A percentile compares a stretch with the other conserved stretches of the same genome.
Evolutionary conservation across 805 yeast species (phyloP).

Genomic region (Scheffersomyces lignosus): DNA sequence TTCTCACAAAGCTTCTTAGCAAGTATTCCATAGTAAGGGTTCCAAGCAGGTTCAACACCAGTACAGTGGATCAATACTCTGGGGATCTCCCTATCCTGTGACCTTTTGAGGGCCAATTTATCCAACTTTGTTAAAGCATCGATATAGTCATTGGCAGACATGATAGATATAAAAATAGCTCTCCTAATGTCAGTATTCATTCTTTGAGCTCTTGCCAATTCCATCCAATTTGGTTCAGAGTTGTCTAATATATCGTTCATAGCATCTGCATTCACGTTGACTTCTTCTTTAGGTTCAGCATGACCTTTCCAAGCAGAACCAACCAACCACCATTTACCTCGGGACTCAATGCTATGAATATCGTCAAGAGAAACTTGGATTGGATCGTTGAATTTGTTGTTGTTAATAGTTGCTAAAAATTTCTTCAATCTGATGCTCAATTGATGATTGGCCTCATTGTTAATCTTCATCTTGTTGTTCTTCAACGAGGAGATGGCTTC

Average conservation of each 20-base stretch:
- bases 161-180: conserved; percentile 88
- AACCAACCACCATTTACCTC: conserved; percentile 98
- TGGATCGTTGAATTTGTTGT: conserved; percentile 61
- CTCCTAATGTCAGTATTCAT: conserved; percentile 96
- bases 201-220: conserved; percentile 78
- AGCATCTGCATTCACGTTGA: conserved; percentile 30
- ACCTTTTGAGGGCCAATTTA: conserved; percentile 71
- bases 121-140: conserved; percentile 85
- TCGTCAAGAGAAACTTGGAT: conserved; percentile 82
- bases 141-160: conserved; percentile 91
- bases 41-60: conserved; percentile 75
- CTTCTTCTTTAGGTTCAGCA: conserved; percentile 13
- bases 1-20: conserved; percentile 75
- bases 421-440: conserved; percentile 62
- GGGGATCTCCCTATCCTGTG: conserved; percentile 87
- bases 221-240: conserved; percentile 85
- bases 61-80: conserved; percentile 84
- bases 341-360: conserved; percentile 69
- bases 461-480: conserved; percentile 70
- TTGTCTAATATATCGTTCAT: conserved; percentile 63
- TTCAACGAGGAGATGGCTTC: conserved; percentile 85
- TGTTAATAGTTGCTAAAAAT: conserved; percentile 52
- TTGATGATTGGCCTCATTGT: conserved; percentile 53
- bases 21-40: conserved; percentile 85
- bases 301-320: conserved; percentile 96